Evolutionary conservation across 164 flowering plant species (phyloP), one percentile per base, ranked within the genome.

Genomic region (Buxus sempervirens): DNA sequence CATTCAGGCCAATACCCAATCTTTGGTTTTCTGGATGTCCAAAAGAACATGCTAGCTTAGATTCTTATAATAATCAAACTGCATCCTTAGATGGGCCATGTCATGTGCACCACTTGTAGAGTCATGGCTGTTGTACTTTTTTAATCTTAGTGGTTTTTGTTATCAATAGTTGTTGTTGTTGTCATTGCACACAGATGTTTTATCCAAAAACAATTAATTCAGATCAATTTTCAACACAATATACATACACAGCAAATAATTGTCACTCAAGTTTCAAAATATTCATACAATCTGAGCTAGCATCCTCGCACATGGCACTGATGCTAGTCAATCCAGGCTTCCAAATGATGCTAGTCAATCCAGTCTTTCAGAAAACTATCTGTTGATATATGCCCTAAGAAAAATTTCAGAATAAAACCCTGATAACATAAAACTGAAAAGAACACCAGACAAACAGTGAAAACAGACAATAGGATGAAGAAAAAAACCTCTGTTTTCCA

Each of bases 401-500:
- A 32, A 7, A 3, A 3, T 7, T 32, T 3, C 3, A 32, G 7
- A 32, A 32, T 32, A 32, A 32, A 32, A 45, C 18, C 51, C 13
- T 10, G 18, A 6, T 10, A 45, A 45, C 1, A 4, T 45, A 4
- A 45, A 45, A 45, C 51, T 22, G 16, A 49, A 20, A 10, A 60
- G 60, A 45, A 26, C 59, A 10, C 54, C n/a, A 20, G 22, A 23
- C 49, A 41, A 65, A 63, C n/a, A n/a, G n/a, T n/a, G 28, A 54
- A 60, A 54, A 21, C n/a, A 51, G 26, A 36, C 42, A 32, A n/a
- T 41, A 3, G 15, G 14, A 55, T 10, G 5, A 54, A 42, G 49
- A 23, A 36, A 24, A 59, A 58, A 69, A 89, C 96, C 91, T 87
- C 91, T 76, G 62, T 85, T 81, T 73, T 87, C 91, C 23, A 89